Percentiles rank a stretch among this genome's conserved stretches.
Evolutionary conservation across 169 alveolate genomes (phyloP).

Genomic region (Neospora caninum): DNA sequence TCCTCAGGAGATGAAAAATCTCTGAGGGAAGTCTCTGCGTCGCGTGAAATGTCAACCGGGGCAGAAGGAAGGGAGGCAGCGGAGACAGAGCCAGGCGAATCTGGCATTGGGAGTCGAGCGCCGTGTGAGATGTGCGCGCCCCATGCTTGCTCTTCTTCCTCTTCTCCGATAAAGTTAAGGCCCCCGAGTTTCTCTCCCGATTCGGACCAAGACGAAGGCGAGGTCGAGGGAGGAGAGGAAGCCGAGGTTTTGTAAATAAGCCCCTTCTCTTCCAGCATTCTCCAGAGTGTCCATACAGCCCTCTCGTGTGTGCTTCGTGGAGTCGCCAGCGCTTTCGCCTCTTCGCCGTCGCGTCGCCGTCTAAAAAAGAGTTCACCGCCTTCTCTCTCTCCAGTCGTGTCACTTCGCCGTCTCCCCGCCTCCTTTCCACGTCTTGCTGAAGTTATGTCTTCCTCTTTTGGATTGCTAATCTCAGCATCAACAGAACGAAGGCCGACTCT

Average conservation of each 20-base stretch:
- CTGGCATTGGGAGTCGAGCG: not conserved
- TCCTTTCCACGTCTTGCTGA: not conserved
- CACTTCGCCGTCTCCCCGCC: not conserved
- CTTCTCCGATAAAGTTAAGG: not conserved
- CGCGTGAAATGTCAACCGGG: not conserved
- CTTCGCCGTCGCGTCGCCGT: not conserved
- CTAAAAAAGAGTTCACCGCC: not conserved
- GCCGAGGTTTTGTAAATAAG: not conserved
- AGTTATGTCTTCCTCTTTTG: not conserved
- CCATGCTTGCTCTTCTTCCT: not conserved
- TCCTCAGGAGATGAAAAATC: not conserved
- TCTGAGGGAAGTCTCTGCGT: not conserved
- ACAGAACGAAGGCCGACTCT: not conserved
- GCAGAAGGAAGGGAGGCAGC: not conserved
- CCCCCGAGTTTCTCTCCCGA: not conserved
- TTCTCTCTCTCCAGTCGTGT: not conserved
- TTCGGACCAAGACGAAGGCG: not conserved
- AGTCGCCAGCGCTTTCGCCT: not conserved
- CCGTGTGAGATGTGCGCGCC: not conserved
- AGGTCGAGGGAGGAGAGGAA: not conserved
- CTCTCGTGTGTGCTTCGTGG: slow-evolving; percentile 12
- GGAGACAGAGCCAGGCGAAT: not conserved
- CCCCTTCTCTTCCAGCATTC: slow-evolving; percentile 76
- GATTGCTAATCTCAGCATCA: not conserved
- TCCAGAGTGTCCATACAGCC: slow-evolving; percentile 82